Conservation (phyloP, 1,139 yeast genomes). For the Candida sojae region DNA sequence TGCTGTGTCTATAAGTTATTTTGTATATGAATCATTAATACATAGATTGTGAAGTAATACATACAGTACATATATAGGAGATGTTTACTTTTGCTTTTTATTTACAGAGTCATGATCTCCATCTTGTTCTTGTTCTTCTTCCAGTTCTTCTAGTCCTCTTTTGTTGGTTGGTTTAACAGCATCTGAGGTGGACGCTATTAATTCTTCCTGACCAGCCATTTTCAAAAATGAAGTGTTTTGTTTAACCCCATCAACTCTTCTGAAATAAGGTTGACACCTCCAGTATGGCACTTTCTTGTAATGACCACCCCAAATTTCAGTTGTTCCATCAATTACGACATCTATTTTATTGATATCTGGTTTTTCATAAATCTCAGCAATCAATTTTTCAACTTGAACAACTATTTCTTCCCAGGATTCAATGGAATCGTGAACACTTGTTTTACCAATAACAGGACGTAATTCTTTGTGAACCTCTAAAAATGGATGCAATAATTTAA, state of each 20-base stretch:
- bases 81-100: conserved; percentile 2
- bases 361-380: conserved; percentile 51
- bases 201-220: conserved; percentile 35
- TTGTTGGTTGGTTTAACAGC: conserved; percentile 5
- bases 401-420: conserved; percentile 75
- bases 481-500: conserved; percentile 81
- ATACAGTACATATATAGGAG: background rate
- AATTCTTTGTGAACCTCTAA: conserved; percentile 73
- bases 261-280: conserved; percentile 95
- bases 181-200: conserved; percentile 6
- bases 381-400: conserved; percentile 63
- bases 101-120: background rate
- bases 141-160: conserved; percentile 6
- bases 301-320: conserved; percentile 74
- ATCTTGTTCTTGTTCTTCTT: background rate
- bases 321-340: conserved; percentile 51
- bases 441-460: conserved; percentile 67
- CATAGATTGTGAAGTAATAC: background rate
- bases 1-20: conserved; percentile 91
- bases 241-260: conserved; percentile 74
- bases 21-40: conserved; percentile 87
- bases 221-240: conserved; percentile 43
- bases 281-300: conserved; percentile 90
- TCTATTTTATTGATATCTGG: conserved; percentile 51
- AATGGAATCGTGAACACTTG: conserved; percentile 47